phyloP scores from a whole-genome alignment of 192 early-diverging fungal species.

The Coemansia sp. region DNA sequence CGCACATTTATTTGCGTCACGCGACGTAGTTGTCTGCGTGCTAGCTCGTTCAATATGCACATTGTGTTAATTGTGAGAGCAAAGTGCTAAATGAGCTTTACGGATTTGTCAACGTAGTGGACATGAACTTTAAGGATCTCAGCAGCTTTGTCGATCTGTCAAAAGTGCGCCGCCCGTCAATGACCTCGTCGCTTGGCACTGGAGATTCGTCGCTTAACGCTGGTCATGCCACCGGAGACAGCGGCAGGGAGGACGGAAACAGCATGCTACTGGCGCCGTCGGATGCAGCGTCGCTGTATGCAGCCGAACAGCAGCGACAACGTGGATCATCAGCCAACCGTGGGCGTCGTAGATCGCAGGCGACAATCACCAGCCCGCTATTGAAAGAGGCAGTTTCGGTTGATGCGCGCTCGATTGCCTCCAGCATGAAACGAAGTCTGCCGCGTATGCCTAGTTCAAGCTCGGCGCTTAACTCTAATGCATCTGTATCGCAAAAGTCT shows the following conservation, averaged over 20 bases:
- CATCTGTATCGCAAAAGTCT: constrained; percentile 19
- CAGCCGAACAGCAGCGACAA: constrained; percentile 31
- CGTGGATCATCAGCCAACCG: constrained; percentile 28
- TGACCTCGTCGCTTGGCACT: constrained; percentile 46
- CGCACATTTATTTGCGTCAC: constrained; percentile 7
- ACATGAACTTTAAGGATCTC: constrained; percentile 54
- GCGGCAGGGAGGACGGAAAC: constrained; percentile 24
- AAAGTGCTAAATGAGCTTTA: neutral
- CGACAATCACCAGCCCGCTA: constrained; percentile 32
- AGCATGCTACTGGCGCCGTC: constrained; percentile 13
- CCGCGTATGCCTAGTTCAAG: constrained; percentile 36
- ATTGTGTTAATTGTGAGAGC: neutral
- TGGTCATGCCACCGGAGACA: constrained; percentile 27
- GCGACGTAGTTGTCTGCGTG: neutral
- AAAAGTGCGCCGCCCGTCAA: constrained; percentile 49
- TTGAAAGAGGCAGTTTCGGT: constrained; percentile 31
- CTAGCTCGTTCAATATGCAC: neutral
- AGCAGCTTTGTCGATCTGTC: constrained; percentile 50
- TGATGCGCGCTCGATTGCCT: constrained; percentile 47
- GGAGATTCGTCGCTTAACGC: constrained; percentile 40
- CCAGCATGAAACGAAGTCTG: constrained; percentile 34
- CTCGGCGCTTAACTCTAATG: constrained; percentile 21
- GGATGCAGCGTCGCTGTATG: constrained; percentile 21
- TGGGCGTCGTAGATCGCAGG: constrained; percentile 22
- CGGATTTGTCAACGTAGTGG: constrained; percentile 12